phyloP scores from a whole-genome alignment of 306 rosid species.

The Gynostemma pentaphyllum region DNA sequence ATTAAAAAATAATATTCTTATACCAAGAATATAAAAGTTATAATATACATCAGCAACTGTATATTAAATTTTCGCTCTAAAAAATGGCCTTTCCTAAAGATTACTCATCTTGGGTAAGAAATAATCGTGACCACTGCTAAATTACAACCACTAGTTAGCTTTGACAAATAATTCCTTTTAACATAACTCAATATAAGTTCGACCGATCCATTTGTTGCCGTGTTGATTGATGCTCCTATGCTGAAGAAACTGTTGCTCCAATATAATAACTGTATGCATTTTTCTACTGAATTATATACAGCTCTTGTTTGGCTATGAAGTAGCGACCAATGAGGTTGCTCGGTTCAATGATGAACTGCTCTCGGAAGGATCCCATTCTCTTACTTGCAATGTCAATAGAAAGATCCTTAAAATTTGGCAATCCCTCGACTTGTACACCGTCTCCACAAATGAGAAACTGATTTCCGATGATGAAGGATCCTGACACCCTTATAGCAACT shows the following conservation, averaged over 20 bases:
- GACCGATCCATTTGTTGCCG: background rate
- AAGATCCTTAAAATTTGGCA: conserved; percentile 82
- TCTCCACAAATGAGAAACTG: conserved; percentile 97
- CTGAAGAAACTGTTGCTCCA: no score
- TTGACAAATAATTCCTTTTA: background rate
- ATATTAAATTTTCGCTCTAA: background rate
- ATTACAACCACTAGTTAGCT: background rate
- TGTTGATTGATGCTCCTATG: no score
- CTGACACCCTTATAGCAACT: conserved; percentile 81
- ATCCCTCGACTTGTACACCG: conserved; percentile 85
- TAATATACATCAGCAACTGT: background rate
- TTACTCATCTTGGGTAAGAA: background rate
- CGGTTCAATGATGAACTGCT: conserved; percentile 75
- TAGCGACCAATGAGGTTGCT: conserved; percentile 66
- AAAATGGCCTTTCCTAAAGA: background rate
- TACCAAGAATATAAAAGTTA: no score
- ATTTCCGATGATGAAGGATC: conserved; percentile 76
- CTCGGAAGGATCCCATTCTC: conserved; percentile 82
- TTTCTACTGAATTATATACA: conserved; percentile 52
- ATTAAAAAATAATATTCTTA: no score
- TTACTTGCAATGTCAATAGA: conserved; percentile 54
- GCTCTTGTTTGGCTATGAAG: conserved; percentile 64
- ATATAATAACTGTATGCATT: background rate
- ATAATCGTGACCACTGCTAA: background rate
- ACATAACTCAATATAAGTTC: background rate